Evolutionary conservation across 495 filamentous ascomycete genomes (phyloP).

Genomic region (Monascus purpureus): DNA sequence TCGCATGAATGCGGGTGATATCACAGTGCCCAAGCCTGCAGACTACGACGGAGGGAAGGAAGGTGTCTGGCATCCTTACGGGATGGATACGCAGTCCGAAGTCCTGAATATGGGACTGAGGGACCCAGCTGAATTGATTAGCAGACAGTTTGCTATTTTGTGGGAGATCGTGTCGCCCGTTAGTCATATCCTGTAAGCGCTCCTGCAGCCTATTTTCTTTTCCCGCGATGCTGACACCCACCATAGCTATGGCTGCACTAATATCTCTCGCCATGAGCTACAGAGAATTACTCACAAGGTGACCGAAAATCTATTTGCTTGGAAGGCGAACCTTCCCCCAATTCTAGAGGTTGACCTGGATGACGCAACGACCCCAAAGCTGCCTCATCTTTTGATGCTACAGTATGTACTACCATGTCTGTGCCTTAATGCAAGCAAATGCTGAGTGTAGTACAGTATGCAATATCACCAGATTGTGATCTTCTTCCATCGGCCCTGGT

Average conservation of each 20-base stretch:
- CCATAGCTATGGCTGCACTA: constrained; percentile 27
- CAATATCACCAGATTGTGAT: constrained; percentile 41
- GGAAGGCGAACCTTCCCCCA: constrained; percentile 32
- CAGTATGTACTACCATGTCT: constrained; percentile 31
- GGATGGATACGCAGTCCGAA: constrained; percentile 13
- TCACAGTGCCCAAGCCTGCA: constrained; percentile 29
- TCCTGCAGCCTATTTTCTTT: background rate
- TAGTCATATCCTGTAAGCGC: constrained; percentile 32
- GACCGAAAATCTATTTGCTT: constrained; percentile 31
- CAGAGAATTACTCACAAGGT: constrained; percentile 29
- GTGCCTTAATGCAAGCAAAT: too few relatives aligned
- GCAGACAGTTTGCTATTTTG: constrained; percentile 29
- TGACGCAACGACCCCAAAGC: constrained; percentile 19
- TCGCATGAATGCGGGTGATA: constrained; percentile 32
- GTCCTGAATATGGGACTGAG: constrained; percentile 11
- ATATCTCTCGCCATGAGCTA: constrained; percentile 31
- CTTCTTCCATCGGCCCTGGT: constrained; percentile 36
- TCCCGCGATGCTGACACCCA: background rate
- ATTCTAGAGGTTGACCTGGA: constrained; percentile 27
- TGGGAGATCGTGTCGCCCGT: constrained; percentile 38
- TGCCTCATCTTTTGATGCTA: constrained; percentile 35
- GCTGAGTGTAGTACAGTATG: constrained; percentile 31
- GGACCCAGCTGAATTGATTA: constrained; percentile 28
- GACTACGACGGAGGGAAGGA: constrained; percentile 23
- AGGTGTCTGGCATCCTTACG: constrained; percentile 31